Base-by-base conservation (phyloP, 768 basidiomycete genomes). In the Phylloporus sp. region DNA sequence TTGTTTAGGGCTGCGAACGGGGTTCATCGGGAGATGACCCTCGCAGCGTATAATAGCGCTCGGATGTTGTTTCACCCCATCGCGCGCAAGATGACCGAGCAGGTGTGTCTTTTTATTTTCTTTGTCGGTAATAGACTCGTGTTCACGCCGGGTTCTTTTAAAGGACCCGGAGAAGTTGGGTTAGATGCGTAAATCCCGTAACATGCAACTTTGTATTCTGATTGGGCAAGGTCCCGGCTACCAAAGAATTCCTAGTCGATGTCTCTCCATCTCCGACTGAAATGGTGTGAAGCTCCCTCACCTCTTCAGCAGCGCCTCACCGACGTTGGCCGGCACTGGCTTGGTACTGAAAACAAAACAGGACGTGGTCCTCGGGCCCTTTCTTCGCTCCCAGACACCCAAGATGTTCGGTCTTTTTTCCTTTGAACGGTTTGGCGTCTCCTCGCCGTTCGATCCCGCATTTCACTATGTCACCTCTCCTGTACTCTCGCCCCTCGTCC, bases 21-120 rank as follows among this genome's bases (percentile, higher is more conserved):
- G 50, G 72, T 71, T 11, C 61, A 78, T 49, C 42, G 49, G 9
- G 45, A 48, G 29, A 60, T 67, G 27, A 71, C 78, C 1, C 47
- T 62, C 24, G 51, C 62, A 37, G 69, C 69, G 20, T 78, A 70
- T 45, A 40, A 27, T 9, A 49, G 50, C 21, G 62, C 68, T 24
- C 67, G 66, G 42, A 48, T 48, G 9, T 49, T 62, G 38, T 78
- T 78, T 68, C 76, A 79, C 57, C 76, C 78, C 0, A 78, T 78
- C 47, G 76, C 78, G 26, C 62, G 71, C 22, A 69, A 66, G 58
- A 48, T 79, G 29, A 74, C 78, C 44, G 74, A 73, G 47, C 74
- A 75, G 72, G 78, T 74, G 49, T 2, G 63, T 45, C 8, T 13
- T n/a, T n/a, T n/a, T n/a, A 18, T 22, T 11, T n/a, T n/a, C n/a